Percentiles rank a stretch among this genome's conserved stretches.
Conservation (phyloP, 768 basidiomycete species). For the Pisolithus tinctorius region DNA sequence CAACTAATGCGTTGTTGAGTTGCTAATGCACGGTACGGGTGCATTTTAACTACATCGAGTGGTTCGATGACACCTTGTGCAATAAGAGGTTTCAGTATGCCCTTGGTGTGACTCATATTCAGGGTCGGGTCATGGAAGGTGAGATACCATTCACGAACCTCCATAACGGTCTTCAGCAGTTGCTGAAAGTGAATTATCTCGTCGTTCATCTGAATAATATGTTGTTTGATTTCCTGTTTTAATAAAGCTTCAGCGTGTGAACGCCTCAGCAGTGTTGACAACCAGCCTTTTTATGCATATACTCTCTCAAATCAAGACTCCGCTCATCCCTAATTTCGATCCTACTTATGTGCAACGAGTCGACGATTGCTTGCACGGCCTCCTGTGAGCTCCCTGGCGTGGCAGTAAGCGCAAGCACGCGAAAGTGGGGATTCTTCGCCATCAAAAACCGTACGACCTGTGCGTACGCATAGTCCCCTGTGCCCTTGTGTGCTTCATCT, state of each 20-base stretch:
- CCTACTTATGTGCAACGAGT: slow-evolving; percentile 87
- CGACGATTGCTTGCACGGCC: slow-evolving; percentile 86
- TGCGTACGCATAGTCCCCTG: slow-evolving; percentile 89
- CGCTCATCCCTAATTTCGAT: slow-evolving; percentile 93
- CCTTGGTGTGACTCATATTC: slow-evolving; percentile 13
- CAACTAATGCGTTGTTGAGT: slow-evolving; percentile 32
- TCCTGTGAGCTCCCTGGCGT: slow-evolving; percentile 86
- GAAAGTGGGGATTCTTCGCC: slow-evolving; percentile 91
- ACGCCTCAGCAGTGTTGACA: not conserved
- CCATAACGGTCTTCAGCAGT: slow-evolving; percentile 65
- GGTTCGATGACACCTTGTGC: slow-evolving; percentile 38
- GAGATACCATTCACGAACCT: slow-evolving; percentile 37
- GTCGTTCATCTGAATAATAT: slow-evolving; percentile 68
- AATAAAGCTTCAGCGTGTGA: not conserved
- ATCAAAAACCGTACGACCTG: slow-evolving; percentile 84
- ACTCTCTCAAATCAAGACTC: slow-evolving; percentile 79
- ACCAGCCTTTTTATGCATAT: slow-evolving; percentile 80
- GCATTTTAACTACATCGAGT: slow-evolving; percentile 55
- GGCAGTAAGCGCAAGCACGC: slow-evolving; percentile 89
- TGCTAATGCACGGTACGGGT: slow-evolving; percentile 54
- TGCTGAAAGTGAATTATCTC: slow-evolving; percentile 62
- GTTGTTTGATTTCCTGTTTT: slow-evolving; percentile 62
- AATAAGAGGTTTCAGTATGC: slow-evolving; percentile 31
- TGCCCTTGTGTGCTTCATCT: slow-evolving; percentile 96
- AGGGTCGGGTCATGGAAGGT: not conserved